Base-by-base conservation (phyloP, 2,329 filamentous ascomycete genomes). In the Colletotrichum karsti region DNA sequence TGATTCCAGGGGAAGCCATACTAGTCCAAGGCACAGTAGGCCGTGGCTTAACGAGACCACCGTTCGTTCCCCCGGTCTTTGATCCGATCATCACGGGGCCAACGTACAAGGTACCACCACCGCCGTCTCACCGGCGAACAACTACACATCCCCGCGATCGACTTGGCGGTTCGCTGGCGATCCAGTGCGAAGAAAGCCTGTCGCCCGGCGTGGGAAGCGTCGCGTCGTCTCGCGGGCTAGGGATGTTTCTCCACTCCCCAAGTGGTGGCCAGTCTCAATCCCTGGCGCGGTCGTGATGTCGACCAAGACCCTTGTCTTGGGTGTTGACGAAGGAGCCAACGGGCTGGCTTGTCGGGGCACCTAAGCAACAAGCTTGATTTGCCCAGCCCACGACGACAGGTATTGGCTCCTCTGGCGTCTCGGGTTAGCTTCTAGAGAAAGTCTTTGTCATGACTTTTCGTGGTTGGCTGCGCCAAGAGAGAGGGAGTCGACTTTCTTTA, bases 281-380 rank as follows among this genome's bases (percentile, higher is more conserved):
- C 65, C 65, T 67, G 60, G 53, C 65, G 20, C 33, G 30, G 60
- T 39, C 60, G 44, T 59, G 65, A 67, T 67, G 60, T 58, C 54
- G 46, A 58, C 65, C 61, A 67, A 54, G 60, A 67, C 65, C 65
- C 65, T 54, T 58, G 65, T 64, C 37, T 64, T 22, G 46, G 37
- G 13, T 53, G 18, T 33, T 28, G 20, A 51, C 10, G 46, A 18
- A 53, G 44, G 15, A 39, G 35, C 53, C 46, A 20, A 22, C 46
- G 26, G 18, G 22, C 24, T 30, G 28, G 51, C 35, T 59, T 64
- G 24, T 65, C 28, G 24, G 22, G 10, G 37, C 24, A 15, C 18
- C 60, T 41, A 18, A 60, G 65, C 65, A 67, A 41, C 61, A 41
- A 54, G 42, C 53, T 67, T 59, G 46, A 58, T 64, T 51, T 20